A percentile compares a stretch with the other conserved stretches of the same genome.
phyloP scores from a whole-genome alignment of 139 green algal species.

The Chlamydomonas incerta region DNA sequence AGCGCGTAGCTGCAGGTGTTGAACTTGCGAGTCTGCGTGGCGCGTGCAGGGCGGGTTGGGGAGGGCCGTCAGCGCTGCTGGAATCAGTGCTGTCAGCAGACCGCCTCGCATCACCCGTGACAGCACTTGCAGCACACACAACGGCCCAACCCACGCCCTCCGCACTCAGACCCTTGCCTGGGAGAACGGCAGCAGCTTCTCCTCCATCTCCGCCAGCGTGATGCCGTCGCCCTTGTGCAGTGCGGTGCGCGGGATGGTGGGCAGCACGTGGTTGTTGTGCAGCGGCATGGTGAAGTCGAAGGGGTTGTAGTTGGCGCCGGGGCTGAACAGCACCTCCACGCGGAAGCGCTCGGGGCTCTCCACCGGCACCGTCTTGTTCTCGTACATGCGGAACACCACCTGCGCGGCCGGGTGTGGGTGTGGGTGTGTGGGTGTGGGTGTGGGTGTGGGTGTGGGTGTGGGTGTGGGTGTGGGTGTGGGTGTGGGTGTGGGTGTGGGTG shows the following conservation, averaged over 20 bases:
- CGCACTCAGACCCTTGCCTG: too few species aligned
- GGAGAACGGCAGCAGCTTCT: conserved; percentile 49
- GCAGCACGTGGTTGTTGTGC: conserved; percentile 40
- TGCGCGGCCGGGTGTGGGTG: too few species aligned
- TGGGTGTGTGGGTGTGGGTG: too few species aligned
- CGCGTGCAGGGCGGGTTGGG: too few species aligned
- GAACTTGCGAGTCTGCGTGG: conserved; percentile 43
- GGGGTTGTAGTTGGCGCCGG: conserved; percentile 81
- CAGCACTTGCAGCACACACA: too few species aligned
- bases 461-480: too few species aligned
- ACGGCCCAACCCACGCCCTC: too few species aligned
- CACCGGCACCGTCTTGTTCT: conserved; percentile 86
- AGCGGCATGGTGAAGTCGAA: conserved; percentile 10
- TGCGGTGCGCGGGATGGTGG: conserved; percentile 32
- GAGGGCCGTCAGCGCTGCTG: too few species aligned
- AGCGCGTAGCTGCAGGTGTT: conserved; percentile 47
- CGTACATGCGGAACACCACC: conserved; percentile 96
- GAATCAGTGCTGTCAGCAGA: too few species aligned
- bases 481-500: too few species aligned
- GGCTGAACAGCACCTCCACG: conserved; percentile 87
- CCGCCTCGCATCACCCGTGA: too few species aligned
- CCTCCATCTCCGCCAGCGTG: conserved; percentile 55
- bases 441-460: too few species aligned
- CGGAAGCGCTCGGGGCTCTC: conserved; percentile 77
- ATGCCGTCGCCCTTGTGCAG: conserved; percentile 34